Base-by-base conservation (phyloP, 2,329 filamentous ascomycete genomes). In the Calonectria pteridis region DNA sequence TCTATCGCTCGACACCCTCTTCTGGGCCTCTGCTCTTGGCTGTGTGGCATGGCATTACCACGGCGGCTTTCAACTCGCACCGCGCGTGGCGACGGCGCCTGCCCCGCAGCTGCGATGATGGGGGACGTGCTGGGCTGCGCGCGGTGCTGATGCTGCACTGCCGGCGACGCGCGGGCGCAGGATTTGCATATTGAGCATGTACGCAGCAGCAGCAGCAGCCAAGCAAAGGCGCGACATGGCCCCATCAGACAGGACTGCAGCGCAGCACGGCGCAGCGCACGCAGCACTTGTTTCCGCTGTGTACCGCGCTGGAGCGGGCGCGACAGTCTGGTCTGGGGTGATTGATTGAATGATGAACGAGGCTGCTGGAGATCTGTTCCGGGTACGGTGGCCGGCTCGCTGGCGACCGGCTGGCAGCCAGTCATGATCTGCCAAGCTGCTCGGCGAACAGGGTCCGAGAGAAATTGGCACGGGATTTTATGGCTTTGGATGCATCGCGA, bases 331-430 rank as follows among this genome's bases (percentile, higher is more conserved):
- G 31, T 33, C 31, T 23, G 59, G 28, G 46, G 29, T 35, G 31
- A 31, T 59, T 59, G 53, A 59, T 63, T 53, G 63, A 50, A 33
- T 40, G 46, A 51, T 29, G 31, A 37, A 37, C 49, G 43, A 66
- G 63, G n/a, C 46, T 28, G 18, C 43, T 16, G 13, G 40, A 58
- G 33, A 40, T 18, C 29, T 31, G 37, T 33, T 20, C 53, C 67
- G 67, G 67, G 67, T 69, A 69, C 67, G 6, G 55, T 49, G 67
- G 23, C 55, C 67, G 67, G 31, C 53, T 37, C 31, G 53, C 53
- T 59, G 53, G 31, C n/a, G 29, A 58, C 31, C 20, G 31, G 29
- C 20, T 13, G 33, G 53, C 53, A 59, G 20, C 31, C 31, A 31
- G n/a, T 59, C 31, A 23, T 35, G 53, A 59, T 59, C 31, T 59